A percentile compares a stretch with the other conserved stretches of the same genome.
Evolutionary conservation across 305 asterid species (phyloP).

Genomic region (Fraxinus paxiana): DNA sequence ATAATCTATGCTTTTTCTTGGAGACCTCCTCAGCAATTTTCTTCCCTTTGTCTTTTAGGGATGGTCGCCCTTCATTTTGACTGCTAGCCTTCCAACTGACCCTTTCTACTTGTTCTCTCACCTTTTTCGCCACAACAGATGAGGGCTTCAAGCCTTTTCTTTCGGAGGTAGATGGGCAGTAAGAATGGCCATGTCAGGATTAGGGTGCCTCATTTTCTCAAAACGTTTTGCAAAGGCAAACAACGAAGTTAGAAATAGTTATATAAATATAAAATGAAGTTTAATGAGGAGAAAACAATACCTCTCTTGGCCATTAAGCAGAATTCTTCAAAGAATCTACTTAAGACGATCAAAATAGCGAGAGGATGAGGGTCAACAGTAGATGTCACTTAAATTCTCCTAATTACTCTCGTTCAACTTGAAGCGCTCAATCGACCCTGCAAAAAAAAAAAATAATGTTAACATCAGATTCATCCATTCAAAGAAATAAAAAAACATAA

Average conservation of each 20-base stretch:
- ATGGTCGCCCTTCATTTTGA: not conserved
- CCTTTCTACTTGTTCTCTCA: not conserved
- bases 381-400: not conserved
- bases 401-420: not conserved
- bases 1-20: not conserved
- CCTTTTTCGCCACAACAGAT: not conserved
- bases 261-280: too few relatives aligned
- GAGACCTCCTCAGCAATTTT: not conserved
- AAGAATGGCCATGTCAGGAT: too few relatives aligned
- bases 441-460: not conserved
- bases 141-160: not conserved
- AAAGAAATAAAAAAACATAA: not conserved
- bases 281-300: not conserved
- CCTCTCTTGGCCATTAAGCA: not conserved
- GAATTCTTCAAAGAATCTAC: not conserved
- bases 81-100: not conserved
- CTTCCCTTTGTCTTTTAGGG: not conserved
- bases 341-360: not conserved
- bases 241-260: too few relatives aligned
- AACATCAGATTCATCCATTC: not conserved
- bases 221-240: not conserved
- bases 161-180: too few relatives aligned
- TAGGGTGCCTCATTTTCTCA: too few relatives aligned
- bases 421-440: not conserved
- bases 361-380: not conserved